Percentiles rank a stretch among this genome's conserved stretches.
These are phyloP conservation scores for Kalaharituber pfeilii DNA, from an alignment of 2,329 filamentous ascomycete species.

Conservation along the genomic window DNA sequence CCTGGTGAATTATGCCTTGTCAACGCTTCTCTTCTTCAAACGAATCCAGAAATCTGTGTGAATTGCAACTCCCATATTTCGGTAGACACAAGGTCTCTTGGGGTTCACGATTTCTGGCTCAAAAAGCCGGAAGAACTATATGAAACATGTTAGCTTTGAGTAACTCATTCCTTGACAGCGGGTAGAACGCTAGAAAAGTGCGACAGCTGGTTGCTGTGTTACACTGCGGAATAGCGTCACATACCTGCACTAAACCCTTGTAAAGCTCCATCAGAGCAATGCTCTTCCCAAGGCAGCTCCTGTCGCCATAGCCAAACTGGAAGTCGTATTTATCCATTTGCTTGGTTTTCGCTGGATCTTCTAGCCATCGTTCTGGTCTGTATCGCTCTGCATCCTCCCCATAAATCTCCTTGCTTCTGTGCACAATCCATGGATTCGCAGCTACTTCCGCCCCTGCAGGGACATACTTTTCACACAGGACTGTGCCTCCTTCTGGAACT, in stretches of 20 bases:
- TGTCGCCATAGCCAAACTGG: conserved; percentile 29
- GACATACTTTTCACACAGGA: conserved; percentile 25
- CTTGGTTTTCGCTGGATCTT: conserved; percentile 24
- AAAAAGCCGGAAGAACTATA: conserved; percentile 30
- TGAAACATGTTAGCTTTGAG: not conserved
- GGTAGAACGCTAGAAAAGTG: too few relatives aligned
- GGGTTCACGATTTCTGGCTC: conserved; percentile 24
- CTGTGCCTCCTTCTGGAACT: conserved; percentile 23
- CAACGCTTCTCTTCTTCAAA: conserved; percentile 3
- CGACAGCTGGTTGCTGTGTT: too few relatives aligned
- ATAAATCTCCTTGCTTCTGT: conserved; percentile 30
- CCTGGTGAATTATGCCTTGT: not conserved
- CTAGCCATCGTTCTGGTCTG: conserved; percentile 35
- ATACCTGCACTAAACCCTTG: conserved; percentile 15
- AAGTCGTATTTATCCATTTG: conserved; percentile 29
- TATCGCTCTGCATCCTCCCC: conserved; percentile 32
- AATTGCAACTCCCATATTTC: conserved; percentile 27
- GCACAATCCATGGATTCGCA: conserved; percentile 33
- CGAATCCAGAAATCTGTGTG: conserved; percentile 9
- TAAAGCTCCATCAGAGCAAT: conserved; percentile 30
- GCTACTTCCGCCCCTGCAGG: conserved; percentile 31
- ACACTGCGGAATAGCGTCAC: too few relatives aligned
- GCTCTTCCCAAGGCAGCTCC: conserved; percentile 28
- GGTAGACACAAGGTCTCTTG: conserved; percentile 25
- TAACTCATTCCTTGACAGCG: too few relatives aligned